A percentile compares a stretch with the other conserved stretches of the same genome.
Conservation (phyloP, 2,329 filamentous ascomycete genomes). For the Aspergillus pseudonomiae region DNA sequence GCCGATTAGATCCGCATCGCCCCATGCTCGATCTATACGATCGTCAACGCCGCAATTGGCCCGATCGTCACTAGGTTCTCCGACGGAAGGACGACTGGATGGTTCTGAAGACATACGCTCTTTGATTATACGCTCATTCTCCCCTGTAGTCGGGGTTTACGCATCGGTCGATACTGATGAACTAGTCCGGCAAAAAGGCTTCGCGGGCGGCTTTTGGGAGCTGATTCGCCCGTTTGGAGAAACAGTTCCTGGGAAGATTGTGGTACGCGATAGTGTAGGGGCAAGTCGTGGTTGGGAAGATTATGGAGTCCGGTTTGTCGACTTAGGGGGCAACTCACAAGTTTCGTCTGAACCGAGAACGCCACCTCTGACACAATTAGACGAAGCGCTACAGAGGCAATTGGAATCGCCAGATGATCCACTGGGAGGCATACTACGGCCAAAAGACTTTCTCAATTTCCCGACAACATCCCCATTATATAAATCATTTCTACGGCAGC, state of each 20-base stretch:
- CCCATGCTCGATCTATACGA: conserved; percentile 62
- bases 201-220: conserved; percentile 79
- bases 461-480: conserved; percentile 74
- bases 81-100: conserved; percentile 57
- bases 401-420: conserved; percentile 72
- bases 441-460: conserved; percentile 34
- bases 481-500: conserved; percentile 76
- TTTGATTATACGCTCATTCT: conserved; percentile 80
- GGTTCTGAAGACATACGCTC: conserved; percentile 60
- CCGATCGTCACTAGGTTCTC: conserved; percentile 48
- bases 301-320: conserved; percentile 83
- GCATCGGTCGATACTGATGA: conserved; percentile 85
- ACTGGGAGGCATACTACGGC: conserved; percentile 29
- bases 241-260: conserved; percentile 81
- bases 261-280: conserved; percentile 86
- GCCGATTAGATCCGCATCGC: conserved; percentile 69
- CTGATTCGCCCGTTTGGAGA: conserved; percentile 91
- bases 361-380: conserved; percentile 61
- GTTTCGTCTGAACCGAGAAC: conserved; percentile 39
- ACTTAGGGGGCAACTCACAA: conserved; percentile 56
- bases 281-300: conserved; percentile 83
- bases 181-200: conserved; percentile 80
- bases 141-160: conserved; percentile 84
- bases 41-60: conserved; percentile 56
- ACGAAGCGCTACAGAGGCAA: conserved; percentile 78